Base-by-base conservation (phyloP, 2,329 filamentous ascomycete genomes). In the Aspergillus aculeatinus region DNA sequence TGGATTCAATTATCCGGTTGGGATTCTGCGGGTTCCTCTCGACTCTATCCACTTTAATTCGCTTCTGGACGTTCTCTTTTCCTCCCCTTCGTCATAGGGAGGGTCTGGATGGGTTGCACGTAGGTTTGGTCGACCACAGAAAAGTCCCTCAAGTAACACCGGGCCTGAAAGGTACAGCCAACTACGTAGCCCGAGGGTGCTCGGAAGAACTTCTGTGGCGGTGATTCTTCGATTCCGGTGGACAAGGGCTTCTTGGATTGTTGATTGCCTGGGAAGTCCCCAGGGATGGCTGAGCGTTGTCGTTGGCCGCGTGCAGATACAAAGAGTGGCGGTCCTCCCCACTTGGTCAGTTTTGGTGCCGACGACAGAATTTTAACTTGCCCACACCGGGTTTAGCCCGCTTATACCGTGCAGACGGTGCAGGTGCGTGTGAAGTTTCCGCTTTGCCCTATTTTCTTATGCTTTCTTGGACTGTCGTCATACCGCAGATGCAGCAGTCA, bases 331-430 rank as follows among this genome's bases (percentile, higher is more conserved):
- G 54, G 39, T 14, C 55, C 11, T 39, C 60, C 47, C 60, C 60
- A 62, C 54, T 60, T 29, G 48, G 51, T 47, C 33, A 48, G 55
- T 21, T 33, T 55, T 44, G 50, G 60, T 55, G 49, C 60, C 58
- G 58, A 55, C 55, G 51, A 55, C 53, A 62, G 53, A 55, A 49
- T 60, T 60, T 62, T 53, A 62, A 54, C 47, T 60, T 48, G 33
- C 47, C 19, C 49, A 47, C 10, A 44, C 31, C 10, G 14, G 29
- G 42, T 58, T 42, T 42, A 42, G 39, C 27, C n/a, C 39, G 7
- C 27, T 27, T 27, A 7, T 27, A 31, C 23, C 23, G n/a, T 44
- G 14, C 21, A 29, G 51, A 23, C 23, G 27, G 27, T 27, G 27
- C 27, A 27, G 7, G 27, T 9, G 27, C 27, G 27, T 27, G 35